Percentiles rank a stretch among this genome's conserved stretches.
Evolutionary conservation across 2,329 filamentous ascomycete species (phyloP).

Genomic region (Incumbomyces lentus): DNA sequence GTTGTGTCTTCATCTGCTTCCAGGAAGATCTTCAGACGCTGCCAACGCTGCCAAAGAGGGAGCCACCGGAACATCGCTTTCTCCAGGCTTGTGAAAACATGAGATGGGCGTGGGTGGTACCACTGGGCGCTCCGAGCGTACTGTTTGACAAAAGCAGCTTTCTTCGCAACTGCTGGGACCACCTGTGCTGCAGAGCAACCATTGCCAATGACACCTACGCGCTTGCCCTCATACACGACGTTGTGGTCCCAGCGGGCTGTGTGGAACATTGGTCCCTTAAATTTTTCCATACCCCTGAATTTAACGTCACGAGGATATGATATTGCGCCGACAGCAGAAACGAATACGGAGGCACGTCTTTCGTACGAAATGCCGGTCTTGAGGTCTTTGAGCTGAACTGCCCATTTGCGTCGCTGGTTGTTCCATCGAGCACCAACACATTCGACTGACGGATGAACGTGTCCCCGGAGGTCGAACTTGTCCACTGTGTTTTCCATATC

Average conservation of each 20-base stretch:
- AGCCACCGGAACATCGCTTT: conserved; percentile 34
- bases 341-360: conserved; percentile 21
- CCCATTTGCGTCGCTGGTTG: conserved; percentile 19
- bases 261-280: conserved; percentile 50
- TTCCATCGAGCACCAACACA: conserved; percentile 21
- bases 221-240: conserved; percentile 50
- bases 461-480: conserved; percentile 21
- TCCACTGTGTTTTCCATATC: conserved; percentile 32
- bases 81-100: conserved; percentile 29
- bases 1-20: conserved; percentile 26
- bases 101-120: conserved; percentile 25
- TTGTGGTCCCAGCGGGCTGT: conserved; percentile 48
- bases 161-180: conserved; percentile 48
- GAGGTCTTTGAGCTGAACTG: conserved; percentile 21
- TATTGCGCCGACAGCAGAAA: conserved; percentile 25
- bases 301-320: conserved; percentile 24
- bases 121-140: background rate
- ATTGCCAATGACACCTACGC: conserved; percentile 54
- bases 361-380: conserved; percentile 18
- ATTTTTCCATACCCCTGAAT: conserved; percentile 49
- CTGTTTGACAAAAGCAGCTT: conserved; percentile 30
- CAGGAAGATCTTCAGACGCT: conserved; percentile 7
- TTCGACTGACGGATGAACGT: conserved; percentile 20
- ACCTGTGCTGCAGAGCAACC: conserved; percentile 56
- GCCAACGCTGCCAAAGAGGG: conserved; percentile 6